phyloP scores from a whole-genome alignment of 2,329 filamentous ascomycete species.

The Alternaria solani region DNA sequence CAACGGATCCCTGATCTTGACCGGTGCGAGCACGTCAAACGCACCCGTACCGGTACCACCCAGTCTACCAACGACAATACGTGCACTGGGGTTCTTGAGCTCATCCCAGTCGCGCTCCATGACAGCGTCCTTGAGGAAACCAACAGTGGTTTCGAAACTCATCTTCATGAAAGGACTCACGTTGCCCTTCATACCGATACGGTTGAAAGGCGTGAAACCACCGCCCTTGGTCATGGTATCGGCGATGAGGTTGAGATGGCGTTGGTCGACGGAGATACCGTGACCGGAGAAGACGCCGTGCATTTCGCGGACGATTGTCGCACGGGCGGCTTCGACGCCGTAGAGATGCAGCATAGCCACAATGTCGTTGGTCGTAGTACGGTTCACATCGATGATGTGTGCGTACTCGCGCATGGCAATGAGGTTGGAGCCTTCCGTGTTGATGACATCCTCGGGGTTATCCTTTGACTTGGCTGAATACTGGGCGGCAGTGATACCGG shows the following conservation, averaged over 20 bases:
- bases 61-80: slow-evolving; percentile 86
- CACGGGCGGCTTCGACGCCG: slow-evolving; percentile 91
- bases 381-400: slow-evolving; percentile 84
- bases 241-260: slow-evolving; percentile 93
- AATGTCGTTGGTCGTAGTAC: slow-evolving; percentile 91
- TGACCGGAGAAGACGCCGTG: slow-evolving; percentile 85
- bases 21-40: slow-evolving; percentile 77
- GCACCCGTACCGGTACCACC: slow-evolving; percentile 87
- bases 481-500: slow-evolving; percentile 76
- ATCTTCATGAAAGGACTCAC: slow-evolving; percentile 96
- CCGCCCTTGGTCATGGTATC: slow-evolving; percentile 98
- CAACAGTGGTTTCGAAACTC: slow-evolving; percentile 97
- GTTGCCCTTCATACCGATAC: slow-evolving; percentile 84
- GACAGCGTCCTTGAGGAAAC: slow-evolving; percentile 91
- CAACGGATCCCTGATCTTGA: slow-evolving; percentile 40
- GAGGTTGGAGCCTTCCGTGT: slow-evolving; percentile 87
- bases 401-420: slow-evolving; percentile 88
- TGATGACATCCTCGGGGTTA: slow-evolving; percentile 60
- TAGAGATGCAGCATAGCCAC: slow-evolving; percentile 83
- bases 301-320: slow-evolving; percentile 86
- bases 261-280: slow-evolving; percentile 89
- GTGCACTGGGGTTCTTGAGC: slow-evolving; percentile 81
- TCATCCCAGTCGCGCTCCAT: slow-evolving; percentile 91
- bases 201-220: slow-evolving; percentile 89
- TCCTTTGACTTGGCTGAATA: slow-evolving; percentile 61